These are phyloP conservation scores for Terfezia boudieri DNA, from an alignment of 495 filamentous ascomycete genomes.

Conservation along the genomic window DNA sequence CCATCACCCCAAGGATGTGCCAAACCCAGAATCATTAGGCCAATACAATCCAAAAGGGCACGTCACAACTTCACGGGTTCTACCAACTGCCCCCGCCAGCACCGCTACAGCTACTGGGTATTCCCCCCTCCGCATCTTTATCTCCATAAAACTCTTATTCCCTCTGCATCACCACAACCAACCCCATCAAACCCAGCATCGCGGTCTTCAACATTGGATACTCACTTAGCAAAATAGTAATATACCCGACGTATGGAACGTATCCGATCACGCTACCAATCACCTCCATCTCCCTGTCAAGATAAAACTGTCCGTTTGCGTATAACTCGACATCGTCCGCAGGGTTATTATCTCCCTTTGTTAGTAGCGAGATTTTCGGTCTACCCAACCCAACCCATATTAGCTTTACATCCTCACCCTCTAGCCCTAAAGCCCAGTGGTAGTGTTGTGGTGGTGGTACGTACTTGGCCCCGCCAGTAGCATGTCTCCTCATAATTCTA, in stretches of 20 bases:
- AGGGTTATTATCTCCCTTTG: conserved; percentile 95
- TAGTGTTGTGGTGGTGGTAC: not conserved
- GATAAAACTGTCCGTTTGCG: conserved; percentile 59
- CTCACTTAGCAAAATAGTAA: conserved; percentile 89
- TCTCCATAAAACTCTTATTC: conserved; percentile 29
- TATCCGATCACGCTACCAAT: conserved; percentile 89
- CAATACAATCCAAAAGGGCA: too few species aligned
- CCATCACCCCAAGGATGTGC: too few species aligned
- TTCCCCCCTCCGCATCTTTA: not conserved
- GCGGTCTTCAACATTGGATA: conserved; percentile 94
- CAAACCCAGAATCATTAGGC: too few species aligned
- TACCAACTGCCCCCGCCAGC: too few species aligned
- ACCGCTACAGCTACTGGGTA: too few species aligned
- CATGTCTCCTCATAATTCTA: conserved; percentile 53
- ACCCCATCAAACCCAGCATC: conserved; percentile 80
- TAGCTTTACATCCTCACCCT: not conserved
- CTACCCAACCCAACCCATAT: conserved; percentile 17
- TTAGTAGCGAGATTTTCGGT: conserved; percentile 43
- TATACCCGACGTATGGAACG: conserved; percentile 87
- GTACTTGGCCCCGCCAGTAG: not conserved
- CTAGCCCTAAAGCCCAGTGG: too few species aligned
- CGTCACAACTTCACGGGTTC: too few species aligned
- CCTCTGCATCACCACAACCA: conserved; percentile 80
- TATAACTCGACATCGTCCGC: conserved; percentile 91
- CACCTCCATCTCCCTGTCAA: conserved; percentile 66